Base-by-base conservation (phyloP, 2,329 filamentous ascomycete species). In the Colletotrichum sp. region DNA sequence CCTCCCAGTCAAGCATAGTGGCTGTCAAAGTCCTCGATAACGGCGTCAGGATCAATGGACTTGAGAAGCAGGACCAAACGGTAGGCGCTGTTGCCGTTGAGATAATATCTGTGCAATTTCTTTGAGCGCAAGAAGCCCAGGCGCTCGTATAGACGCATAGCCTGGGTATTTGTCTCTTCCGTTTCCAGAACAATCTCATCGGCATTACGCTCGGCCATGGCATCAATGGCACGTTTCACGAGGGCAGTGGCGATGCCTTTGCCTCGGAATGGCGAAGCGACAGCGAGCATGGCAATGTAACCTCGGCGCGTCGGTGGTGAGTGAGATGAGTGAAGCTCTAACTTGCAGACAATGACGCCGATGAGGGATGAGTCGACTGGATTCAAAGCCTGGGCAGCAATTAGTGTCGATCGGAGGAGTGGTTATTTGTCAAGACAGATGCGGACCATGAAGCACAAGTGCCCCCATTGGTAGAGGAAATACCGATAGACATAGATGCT, bases 401-500 rank as follows among this genome's bases (percentile, higher is more conserved):
- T 70, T 32, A 69, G 38, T 28, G 61, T 71, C 60, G 15, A 52
- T 52, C 36, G 18, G 56, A 56, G 66, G n/a, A 32, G 21, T 76
- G 38, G 43, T n/a, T 55, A n/a, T 13, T 58, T 32, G 64, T 55
- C n/a, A 26, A 38, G 48, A 61, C 8, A 36, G 38, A 66, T 58
- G 69, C 83, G 38, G 86, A 96, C 96, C 93, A 98, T 95, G 85
- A 95, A 98, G 85, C 97, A 99, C n/a, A 99, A 88, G 82, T 98
- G 94, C 7, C 95, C 94, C 97, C 97, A 99, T 90, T 98, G 96
- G 83, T 97, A 98, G 21, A 99, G 88, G 81, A 99, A 99, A 84
- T 99, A 99, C 36, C 97, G 93, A 85, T 98, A 99, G 74, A 99
- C 97, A 87, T 99, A 99, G 83, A 99, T 98, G 86, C 96, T 98